Percentiles rank a stretch among this genome's conserved stretches.
Conservation (phyloP, 2,329 filamentous ascomycete genomes). For the Diaporthe helianthi region DNA sequence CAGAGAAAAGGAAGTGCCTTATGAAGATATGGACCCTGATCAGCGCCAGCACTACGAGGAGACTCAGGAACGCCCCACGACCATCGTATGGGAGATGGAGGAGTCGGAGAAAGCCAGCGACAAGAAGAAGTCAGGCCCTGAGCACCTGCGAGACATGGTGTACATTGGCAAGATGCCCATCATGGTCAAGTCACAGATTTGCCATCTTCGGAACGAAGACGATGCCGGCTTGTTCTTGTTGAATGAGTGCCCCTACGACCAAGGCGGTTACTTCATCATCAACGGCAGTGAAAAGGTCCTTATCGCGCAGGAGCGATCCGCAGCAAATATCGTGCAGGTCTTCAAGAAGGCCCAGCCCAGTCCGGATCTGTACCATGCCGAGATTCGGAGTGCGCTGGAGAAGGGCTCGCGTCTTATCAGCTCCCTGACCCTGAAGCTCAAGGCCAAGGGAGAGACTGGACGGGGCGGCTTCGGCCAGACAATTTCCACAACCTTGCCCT, state of each 20-base stretch:
- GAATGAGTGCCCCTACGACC: conserved; percentile 98
- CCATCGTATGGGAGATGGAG: conserved; percentile 67
- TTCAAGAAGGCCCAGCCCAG: conserved; percentile 97
- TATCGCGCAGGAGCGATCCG: conserved; percentile 96
- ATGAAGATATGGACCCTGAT: conserved; percentile 73
- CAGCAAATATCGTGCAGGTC: conserved; percentile 98
- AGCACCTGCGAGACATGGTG: conserved; percentile 72
- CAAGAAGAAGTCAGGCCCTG: conserved; percentile 58
- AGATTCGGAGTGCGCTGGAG: conserved; percentile 95
- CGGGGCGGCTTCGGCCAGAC: conserved; percentile 84
- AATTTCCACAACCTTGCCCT: conserved; percentile 89
- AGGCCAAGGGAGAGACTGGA: conserved; percentile 81
- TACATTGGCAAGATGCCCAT: conserved; percentile 96
- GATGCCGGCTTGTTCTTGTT: conserved; percentile 89
- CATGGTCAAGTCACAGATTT: conserved; percentile 98
- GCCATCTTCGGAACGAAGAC: conserved; percentile 81
- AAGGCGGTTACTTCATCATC: conserved; percentile 98
- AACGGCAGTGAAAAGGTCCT: conserved; percentile 98
- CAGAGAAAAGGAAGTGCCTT: conserved; percentile 73
- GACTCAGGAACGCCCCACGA: conserved; percentile 65
- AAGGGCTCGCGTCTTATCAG: conserved; percentile 96
- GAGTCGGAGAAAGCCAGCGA: conserved; percentile 55
- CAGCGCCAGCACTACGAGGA: conserved; percentile 62
- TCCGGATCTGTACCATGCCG: conserved; percentile 89
- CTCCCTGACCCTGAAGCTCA: conserved; percentile 88